phyloP scores from a whole-genome alignment of 2,329 filamentous ascomycete genomes.

The Aspergillus bombycis region DNA sequence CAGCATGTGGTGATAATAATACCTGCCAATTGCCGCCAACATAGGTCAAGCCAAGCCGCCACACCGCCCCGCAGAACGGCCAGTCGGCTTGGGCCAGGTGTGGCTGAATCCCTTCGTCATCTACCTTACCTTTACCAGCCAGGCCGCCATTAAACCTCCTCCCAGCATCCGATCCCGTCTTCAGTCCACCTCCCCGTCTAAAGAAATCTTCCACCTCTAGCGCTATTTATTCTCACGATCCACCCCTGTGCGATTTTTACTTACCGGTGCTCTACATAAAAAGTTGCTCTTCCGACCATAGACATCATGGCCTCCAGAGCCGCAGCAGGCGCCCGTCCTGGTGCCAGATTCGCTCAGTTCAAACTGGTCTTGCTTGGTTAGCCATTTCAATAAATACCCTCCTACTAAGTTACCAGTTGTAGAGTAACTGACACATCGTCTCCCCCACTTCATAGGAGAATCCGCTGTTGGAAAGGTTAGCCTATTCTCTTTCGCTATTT shows the following conservation, averaged over 20 bases:
- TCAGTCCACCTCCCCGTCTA: neutral
- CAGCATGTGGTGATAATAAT: conserved; percentile 20
- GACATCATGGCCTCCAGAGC: conserved; percentile 80
- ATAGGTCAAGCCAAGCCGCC: conserved; percentile 9
- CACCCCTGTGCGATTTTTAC: neutral
- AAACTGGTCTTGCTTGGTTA: conserved; percentile 95
- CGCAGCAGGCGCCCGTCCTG: conserved; percentile 68
- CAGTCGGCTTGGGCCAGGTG: conserved; percentile 23
- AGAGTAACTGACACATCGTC: conserved; percentile 21
- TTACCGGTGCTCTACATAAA: neutral
- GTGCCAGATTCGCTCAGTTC: conserved; percentile 94
- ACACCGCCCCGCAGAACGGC: conserved; percentile 20
- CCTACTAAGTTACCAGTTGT: conserved; percentile 11
- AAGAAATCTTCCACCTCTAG: neutral
- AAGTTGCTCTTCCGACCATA: conserved; percentile 20
- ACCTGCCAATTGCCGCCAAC: neutral
- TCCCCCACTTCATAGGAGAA: conserved; percentile 67
- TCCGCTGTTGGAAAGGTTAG: conserved; percentile 96
- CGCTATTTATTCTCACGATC: conserved; percentile 1
- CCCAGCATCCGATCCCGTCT: conserved; percentile 9
- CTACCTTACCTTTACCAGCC: conserved; percentile 18
- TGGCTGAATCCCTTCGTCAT: conserved; percentile 43
- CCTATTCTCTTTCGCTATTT: conserved; percentile 15
- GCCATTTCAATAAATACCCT: conserved; percentile 34
- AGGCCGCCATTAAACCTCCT: conserved; percentile 6